Base-by-base conservation (phyloP, 2,329 filamentous ascomycete species). In the Colletotrichum lini region DNA sequence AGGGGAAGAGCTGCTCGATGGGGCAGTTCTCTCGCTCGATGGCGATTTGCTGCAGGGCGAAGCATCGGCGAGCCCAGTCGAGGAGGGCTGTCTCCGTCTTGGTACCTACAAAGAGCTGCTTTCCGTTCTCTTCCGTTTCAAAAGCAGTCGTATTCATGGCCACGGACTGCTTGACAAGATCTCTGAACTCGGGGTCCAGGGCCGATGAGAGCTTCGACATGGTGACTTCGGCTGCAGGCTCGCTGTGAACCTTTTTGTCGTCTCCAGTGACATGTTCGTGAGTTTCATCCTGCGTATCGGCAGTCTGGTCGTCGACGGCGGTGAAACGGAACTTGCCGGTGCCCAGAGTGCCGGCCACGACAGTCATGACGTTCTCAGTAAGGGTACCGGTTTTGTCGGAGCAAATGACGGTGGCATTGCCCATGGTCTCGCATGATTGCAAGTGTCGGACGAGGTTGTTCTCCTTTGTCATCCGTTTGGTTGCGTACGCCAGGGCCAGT, bases 361-460 rank as follows among this genome's bases (percentile, higher is more conserved):
- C 86, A 6, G 83, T 88, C 89, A 91, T 91, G 73, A 88, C 87
- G 73, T 91, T 91, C 74, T 90, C 87, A 0, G 90, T 92, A 26
- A 92, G 80, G 0, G 90, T 92, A 4, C 90, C 90, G 0, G 90
- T 92, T 78, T 92, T 92, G 75, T 92, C 90, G 0, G 89, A 91
- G 77, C 90, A 91, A 59, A 92, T 86, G 9, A 86, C 89, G 0
- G 89, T 91, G 10, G 88, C 88, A 74, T 90, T 91, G 9, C 89
- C 89, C 89, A 91, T 91, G 7, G 88, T 90, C 74, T 91, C 89
- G 74, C 88, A 90, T 2, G 89, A 89, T 61, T 87, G 84, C 44
- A 91, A 79, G 42, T 89, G 81, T 15, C 89, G 87, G 56, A 91
- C 89, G 56, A 91, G 77, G 72, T 91, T 91, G 74, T 91, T 90